phyloP scores from a whole-genome alignment of 306 rosid genomes.

The Quercus alba region DNA sequence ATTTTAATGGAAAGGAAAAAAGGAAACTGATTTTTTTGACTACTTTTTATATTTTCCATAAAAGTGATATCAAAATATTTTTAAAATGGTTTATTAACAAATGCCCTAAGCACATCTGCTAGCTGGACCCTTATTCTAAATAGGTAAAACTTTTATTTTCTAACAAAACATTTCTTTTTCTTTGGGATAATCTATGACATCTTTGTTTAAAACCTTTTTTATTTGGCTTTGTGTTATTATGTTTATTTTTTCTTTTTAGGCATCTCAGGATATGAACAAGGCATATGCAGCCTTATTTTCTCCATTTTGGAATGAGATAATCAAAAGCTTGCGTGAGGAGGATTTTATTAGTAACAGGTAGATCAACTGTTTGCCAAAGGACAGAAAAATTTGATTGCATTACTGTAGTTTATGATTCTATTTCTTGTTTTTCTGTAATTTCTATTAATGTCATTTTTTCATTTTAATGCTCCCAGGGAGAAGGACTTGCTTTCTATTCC shows the following conservation, averaged over 20 bases:
- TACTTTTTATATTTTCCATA: too few relatives aligned
- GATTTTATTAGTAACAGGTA: slow-evolving; percentile 91
- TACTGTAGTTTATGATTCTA: slow-evolving; percentile 1
- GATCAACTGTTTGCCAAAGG: slow-evolving; percentile 19
- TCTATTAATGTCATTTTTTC: slow-evolving; percentile 4
- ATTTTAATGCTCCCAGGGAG: slow-evolving; percentile 60
- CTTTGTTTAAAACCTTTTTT: background rate
- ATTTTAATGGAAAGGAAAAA: too few relatives aligned
- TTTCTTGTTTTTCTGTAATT: slow-evolving; percentile 6
- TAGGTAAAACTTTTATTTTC: background rate
- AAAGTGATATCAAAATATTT: too few relatives aligned
- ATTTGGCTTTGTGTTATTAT: slow-evolving; percentile 8
- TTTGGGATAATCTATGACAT: background rate
- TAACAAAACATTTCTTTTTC: background rate
- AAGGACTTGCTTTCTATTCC: slow-evolving; percentile 87
- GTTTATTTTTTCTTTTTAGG: slow-evolving; percentile 40
- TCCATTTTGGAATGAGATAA: slow-evolving; percentile 97
- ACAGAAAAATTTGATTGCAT: background rate
- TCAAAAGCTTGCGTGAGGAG: slow-evolving; percentile 91
- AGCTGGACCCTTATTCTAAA: too few relatives aligned
- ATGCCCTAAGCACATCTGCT: too few relatives aligned
- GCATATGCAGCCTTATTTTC: slow-evolving; percentile 76
- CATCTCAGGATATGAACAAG: slow-evolving; percentile 67
- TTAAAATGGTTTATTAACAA: too few relatives aligned
- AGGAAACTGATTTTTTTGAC: too few relatives aligned